Percentiles rank a stretch among this genome's conserved stretches.
These are phyloP conservation scores for Clavispora phyllophila DNA, from an alignment of 805 yeast genomes.

Conservation along the genomic window DNA sequence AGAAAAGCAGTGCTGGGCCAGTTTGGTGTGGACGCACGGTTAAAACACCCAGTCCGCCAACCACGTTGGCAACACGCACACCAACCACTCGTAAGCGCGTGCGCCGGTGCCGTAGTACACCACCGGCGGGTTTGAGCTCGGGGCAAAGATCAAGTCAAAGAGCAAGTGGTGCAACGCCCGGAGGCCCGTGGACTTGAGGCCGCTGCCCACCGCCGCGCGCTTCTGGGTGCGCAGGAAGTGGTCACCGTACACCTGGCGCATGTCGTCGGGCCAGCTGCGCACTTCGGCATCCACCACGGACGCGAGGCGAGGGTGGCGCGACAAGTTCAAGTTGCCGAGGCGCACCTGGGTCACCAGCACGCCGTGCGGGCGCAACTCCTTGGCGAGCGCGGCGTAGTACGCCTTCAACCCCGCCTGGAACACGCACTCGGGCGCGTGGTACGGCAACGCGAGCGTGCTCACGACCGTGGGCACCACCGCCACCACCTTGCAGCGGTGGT, in stretches of 20 bases:
- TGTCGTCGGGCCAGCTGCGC: slow-evolving; percentile 34
- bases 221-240: slow-evolving; percentile 29
- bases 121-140: slow-evolving; percentile 20
- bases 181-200: slow-evolving; percentile 16
- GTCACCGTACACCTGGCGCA: slow-evolving; percentile 27
- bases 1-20: no score
- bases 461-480: slow-evolving; percentile 53
- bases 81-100: slow-evolving; percentile 27
- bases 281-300: slow-evolving; percentile 33
- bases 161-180: slow-evolving; percentile 35
- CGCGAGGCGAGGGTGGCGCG: slow-evolving; percentile 18
- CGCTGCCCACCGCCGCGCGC: slow-evolving; percentile 29
- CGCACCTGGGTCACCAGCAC: slow-evolving; percentile 35
- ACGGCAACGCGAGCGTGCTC: slow-evolving; percentile 51
- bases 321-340: slow-evolving; percentile 35
- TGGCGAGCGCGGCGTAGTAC: slow-evolving; percentile 28
- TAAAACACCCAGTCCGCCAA: slow-evolving; percentile 16
- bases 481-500: slow-evolving; percentile 42
- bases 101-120: slow-evolving; percentile 43
- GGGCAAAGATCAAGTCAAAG: slow-evolving; percentile 32
- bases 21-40: no score
- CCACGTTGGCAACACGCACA: slow-evolving; percentile 26
- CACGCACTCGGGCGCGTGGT: slow-evolving; percentile 59
- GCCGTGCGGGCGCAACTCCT: slow-evolving; percentile 33
- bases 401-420: slow-evolving; percentile 42